A percentile compares a stretch with the other conserved stretches of the same genome.
Evolutionary conservation across 129 eudicot genomes (phyloP).

Genomic region (Centrapalus pauciflorus): DNA sequence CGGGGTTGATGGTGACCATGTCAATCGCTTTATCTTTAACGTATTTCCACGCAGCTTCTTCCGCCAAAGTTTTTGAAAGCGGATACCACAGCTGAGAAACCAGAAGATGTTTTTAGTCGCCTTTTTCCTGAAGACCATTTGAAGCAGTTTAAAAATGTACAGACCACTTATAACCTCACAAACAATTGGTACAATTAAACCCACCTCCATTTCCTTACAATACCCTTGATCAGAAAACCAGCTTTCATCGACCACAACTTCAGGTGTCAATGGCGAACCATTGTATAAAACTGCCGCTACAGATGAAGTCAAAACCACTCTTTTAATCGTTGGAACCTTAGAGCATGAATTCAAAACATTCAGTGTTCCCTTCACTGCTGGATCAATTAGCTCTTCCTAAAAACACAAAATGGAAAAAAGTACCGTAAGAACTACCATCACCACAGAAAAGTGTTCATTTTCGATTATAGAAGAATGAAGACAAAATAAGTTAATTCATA

Average conservation of each 20-base stretch:
- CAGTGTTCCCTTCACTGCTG: conserved; percentile 83
- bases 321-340: conserved; percentile 42
- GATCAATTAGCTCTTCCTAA: conserved; percentile 70
- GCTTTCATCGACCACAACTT: conserved; percentile 61
- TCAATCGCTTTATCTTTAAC: conserved; percentile 56
- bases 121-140: not conserved
- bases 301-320: conserved; percentile 77
- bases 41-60: conserved; percentile 79
- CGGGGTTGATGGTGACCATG: conserved; percentile 65
- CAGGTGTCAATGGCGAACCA: conserved; percentile 51
- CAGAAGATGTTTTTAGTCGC: too few species aligned
- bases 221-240: conserved; percentile 55
- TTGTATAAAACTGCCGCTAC: conserved; percentile 46
- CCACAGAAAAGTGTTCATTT: not conserved
- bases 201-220: conserved; percentile 56
- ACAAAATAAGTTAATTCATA: not conserved
- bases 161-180: too few species aligned
- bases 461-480: not conserved
- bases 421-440: not conserved
- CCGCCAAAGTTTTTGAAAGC: conserved; percentile 74
- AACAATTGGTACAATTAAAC: not conserved
- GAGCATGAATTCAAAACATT: conserved; percentile 70
- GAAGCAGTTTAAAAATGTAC: not conserved
- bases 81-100: conserved; percentile 62
- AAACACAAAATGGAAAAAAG: conserved; percentile 1